Conservation (phyloP, 129 eudicot species). For the Scalesia atractyloides region DNA sequence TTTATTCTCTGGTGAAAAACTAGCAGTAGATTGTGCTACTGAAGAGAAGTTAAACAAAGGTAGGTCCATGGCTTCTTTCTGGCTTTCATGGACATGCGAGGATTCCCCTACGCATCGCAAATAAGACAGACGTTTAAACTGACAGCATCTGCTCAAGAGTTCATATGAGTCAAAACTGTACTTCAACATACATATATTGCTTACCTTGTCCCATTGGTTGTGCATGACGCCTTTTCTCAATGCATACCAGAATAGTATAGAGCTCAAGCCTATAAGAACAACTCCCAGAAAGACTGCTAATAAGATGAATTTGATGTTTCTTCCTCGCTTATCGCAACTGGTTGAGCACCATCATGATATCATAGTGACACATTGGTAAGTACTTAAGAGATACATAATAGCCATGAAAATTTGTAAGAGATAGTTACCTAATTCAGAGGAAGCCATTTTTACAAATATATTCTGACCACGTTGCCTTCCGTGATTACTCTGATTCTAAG, state of each 20-base stretch:
- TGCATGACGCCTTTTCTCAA: not conserved
- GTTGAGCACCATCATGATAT: not conserved
- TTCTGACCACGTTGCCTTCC: conserved; percentile 28
- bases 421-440: conserved; percentile 32
- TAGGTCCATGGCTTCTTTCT: not conserved
- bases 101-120: not conserved
- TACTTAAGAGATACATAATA: not conserved
- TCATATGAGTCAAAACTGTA: not conserved
- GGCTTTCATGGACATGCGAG: not conserved
- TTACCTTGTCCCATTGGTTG: not conserved
- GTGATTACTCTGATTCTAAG: conserved; percentile 38
- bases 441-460: conserved; percentile 44
- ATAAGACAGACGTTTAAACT: not conserved
- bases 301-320: not conserved
- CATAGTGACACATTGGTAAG: not conserved
- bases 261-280: conserved; percentile 1
- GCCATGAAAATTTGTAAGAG: not conserved
- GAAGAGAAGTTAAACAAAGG: not conserved
- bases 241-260: not conserved
- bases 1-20: not conserved
- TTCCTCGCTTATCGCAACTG: not conserved
- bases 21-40: not conserved
- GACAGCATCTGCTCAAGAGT: not conserved
- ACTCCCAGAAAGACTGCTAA: not conserved
- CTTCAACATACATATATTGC: not conserved